Base-by-base conservation (phyloP, 306 rosid genomes). In the Trifolium dubium region DNA sequence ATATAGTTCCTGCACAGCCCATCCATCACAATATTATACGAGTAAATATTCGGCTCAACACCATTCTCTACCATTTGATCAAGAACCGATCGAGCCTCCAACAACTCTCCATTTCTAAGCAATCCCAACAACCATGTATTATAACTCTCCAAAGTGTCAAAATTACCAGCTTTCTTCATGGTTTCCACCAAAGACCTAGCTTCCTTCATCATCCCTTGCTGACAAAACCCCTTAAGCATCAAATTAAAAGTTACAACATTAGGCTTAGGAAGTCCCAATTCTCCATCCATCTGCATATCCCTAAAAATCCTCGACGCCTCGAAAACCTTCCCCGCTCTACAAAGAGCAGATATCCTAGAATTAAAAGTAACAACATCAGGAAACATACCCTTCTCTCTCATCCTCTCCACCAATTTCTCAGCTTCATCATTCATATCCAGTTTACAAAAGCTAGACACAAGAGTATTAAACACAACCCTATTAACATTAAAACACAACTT, bases 271-370 rank as follows among this genome's bases (percentile, higher is more conserved):
- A 94, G 86, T 53, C 96, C 96, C 78, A 91, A 72, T 14, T 81
- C 92, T 64, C 84, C 83, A 72, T 89, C 97, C 50, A 85, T 76
- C 69, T 84, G 90, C 98, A 94, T 89, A 81, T 94, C 98, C 55
- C 95, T 84, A 73, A 91, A 92, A 72, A 94, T 94, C 71, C 95
- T 91, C 2, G 95, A 94, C 3, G 97, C 97, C 82, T 94, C 96
- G 8, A 88, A 72, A 73, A 94, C 80, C 68, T 94, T 86, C 74
- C 97, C 90, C 1, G 79, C 83, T 44, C 68, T 73, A 81, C 95
- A 91, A 47, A 94, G 97, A 2, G 95, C 96, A 0, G 97, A 88
- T 69, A 94, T 88, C 88, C 98, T 83, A n/a, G 92, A 84, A 76
- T 94, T 94, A 63, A 91, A 94, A 31, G 98, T 94, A 63, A 91